Conservation (phyloP, 371 early-diverging fungal genomes). For the Circinella umbellata region DNA sequence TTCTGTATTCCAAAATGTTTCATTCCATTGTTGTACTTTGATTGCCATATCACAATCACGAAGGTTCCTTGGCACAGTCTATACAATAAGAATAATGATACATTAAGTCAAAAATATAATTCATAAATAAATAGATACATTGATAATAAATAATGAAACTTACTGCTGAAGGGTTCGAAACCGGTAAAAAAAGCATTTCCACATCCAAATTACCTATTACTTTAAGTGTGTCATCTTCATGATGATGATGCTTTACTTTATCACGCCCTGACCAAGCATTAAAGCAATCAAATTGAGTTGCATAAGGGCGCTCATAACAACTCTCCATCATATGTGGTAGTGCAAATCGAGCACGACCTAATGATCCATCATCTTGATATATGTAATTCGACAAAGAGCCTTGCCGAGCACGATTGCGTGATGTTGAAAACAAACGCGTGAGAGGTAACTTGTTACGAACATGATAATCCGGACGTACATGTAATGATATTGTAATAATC, state of each 20-base stretch:
- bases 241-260: constrained; percentile 26
- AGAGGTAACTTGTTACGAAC: constrained; percentile 32
- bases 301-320: constrained; percentile 42
- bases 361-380: constrained; percentile 48
- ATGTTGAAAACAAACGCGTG: constrained; percentile 31
- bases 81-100: not conserved
- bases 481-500: constrained; percentile 46
- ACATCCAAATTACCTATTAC: constrained; percentile 44
- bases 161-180: constrained; percentile 35
- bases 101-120: not conserved
- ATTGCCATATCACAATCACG: constrained; percentile 50
- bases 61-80: constrained; percentile 43
- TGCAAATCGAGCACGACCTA: constrained; percentile 50
- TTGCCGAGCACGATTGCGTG: constrained; percentile 39
- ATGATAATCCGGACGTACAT: constrained; percentile 51
- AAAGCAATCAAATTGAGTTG: constrained; percentile 46
- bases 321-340: constrained; percentile 47
- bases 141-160: not conserved
- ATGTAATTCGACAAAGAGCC: constrained; percentile 47
- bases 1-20: constrained; percentile 26
- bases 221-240: constrained; percentile 42
- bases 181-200: constrained; percentile 46
- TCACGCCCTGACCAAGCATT: constrained; percentile 48
- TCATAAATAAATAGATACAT: not conserved
- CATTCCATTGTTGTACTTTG: constrained; percentile 51